phyloP scores from a whole-genome alignment of 805 yeast species.

The Blastobotrys muscicola region DNA sequence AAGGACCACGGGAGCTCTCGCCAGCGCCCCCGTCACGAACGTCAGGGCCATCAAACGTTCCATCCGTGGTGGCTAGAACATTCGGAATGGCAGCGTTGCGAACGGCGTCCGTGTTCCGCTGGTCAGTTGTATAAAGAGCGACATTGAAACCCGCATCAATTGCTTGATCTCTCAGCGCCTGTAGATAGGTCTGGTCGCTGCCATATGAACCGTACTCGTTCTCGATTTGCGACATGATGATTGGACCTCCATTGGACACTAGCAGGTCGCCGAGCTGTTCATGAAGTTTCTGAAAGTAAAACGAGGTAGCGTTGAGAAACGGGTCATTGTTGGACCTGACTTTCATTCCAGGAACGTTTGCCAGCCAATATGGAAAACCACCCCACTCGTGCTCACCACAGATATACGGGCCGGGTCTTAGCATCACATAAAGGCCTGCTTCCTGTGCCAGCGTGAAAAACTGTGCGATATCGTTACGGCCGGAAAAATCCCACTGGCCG shows the following conservation, averaged over 20 bases:
- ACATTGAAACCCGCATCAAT: conserved; percentile 1
- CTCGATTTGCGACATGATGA: conserved; percentile 3
- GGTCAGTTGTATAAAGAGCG: conserved; percentile 4
- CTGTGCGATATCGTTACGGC: conserved; percentile 1
- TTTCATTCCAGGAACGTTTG: background rate
- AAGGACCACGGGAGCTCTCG: background rate
- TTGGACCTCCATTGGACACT: conserved; percentile 2
- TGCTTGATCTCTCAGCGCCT: background rate
- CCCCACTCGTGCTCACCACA: conserved; percentile 6
- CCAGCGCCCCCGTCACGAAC: background rate
- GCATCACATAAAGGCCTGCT: conserved; percentile 1
- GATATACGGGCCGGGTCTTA: conserved; percentile 4
- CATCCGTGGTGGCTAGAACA: conserved; percentile 1
- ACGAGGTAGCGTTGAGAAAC: background rate
- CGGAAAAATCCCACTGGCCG: background rate
- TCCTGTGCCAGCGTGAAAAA: conserved; percentile 5
- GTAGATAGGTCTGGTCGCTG: background rate
- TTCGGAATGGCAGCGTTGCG: background rate
- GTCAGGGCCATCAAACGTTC: background rate
- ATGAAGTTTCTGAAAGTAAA: conserved; percentile 1
- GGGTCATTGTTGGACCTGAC: conserved; percentile 3
- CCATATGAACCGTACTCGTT: conserved; percentile 3
- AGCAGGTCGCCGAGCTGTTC: background rate
- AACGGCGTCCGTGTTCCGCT: background rate
- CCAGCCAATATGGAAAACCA: conserved; percentile 3